Percentiles rank a stretch among this genome's conserved stretches.
These are phyloP conservation scores for Xylariaceae sp. DNA, from an alignment of 2,329 filamentous ascomycete genomes.

Conservation along the genomic window DNA sequence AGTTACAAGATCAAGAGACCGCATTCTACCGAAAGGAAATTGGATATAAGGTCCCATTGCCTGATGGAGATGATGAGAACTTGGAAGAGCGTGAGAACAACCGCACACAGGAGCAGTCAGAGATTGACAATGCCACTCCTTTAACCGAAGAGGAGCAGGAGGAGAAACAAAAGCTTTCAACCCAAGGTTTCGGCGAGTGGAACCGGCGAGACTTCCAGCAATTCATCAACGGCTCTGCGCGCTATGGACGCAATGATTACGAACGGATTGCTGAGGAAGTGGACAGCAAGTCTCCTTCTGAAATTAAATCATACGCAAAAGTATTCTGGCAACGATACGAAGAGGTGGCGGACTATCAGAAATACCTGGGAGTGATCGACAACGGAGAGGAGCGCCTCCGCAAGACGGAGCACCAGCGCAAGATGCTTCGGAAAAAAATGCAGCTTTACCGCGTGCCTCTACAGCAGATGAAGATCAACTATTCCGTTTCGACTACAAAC, in stretches of 20 bases:
- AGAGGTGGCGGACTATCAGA: slow-evolving; percentile 83
- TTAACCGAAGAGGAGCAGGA: slow-evolving; percentile 85
- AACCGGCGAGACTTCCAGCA: slow-evolving; percentile 98
- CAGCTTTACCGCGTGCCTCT: slow-evolving; percentile 93
- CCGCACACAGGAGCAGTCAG: slow-evolving; percentile 79
- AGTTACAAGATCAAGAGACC: slow-evolving; percentile 94
- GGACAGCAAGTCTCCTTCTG: slow-evolving; percentile 79
- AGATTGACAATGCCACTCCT: slow-evolving; percentile 87
- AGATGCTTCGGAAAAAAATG: slow-evolving; percentile 93
- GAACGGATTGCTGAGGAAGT: slow-evolving; percentile 83
- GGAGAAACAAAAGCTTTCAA: slow-evolving; percentile 77
- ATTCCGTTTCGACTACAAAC: slow-evolving; percentile 97
- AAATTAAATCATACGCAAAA: slow-evolving; percentile 88
- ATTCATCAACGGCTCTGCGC: slow-evolving; percentile 92
- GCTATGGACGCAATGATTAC: slow-evolving; percentile 84
- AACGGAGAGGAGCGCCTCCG: slow-evolving; percentile 86
- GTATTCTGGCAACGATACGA: slow-evolving; percentile 95
- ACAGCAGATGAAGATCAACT: slow-evolving; percentile 98
- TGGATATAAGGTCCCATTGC: slow-evolving; percentile 86
- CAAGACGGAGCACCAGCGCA: slow-evolving; percentile 87
- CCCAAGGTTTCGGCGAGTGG: slow-evolving; percentile 89
- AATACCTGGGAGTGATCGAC: slow-evolving; percentile 85
- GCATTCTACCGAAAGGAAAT: slow-evolving; percentile 96
- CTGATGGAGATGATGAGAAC: slow-evolving; percentile 84
- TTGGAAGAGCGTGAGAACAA: slow-evolving; percentile 82